Percentiles rank a stretch among this genome's conserved stretches.
Conservation (phyloP, 768 basidiomycete genomes). For the Phlegmacium glaucopus region DNA sequence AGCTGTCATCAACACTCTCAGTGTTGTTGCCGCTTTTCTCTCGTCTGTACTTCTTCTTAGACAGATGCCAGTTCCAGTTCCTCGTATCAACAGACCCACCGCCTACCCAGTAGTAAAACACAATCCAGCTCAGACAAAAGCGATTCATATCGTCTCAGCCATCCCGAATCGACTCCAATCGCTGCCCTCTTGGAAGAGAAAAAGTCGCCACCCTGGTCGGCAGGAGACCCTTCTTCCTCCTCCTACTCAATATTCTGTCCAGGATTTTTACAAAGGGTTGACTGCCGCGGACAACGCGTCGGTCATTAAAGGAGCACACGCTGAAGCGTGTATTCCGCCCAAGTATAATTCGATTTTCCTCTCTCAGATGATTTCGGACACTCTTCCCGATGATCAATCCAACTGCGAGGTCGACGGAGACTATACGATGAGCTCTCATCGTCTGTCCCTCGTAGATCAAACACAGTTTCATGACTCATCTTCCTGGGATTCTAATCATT, state of each 20-base stretch:
- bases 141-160: conserved; percentile 51
- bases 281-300: conserved; percentile 70
- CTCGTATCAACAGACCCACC: conserved; percentile 51
- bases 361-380: conserved; percentile 10
- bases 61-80: conserved; percentile 90
- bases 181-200: conserved; percentile 67
- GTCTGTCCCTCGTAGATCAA: conserved; percentile 29
- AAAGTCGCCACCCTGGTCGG: conserved; percentile 64
- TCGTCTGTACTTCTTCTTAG: conserved; percentile 31
- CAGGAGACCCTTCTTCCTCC: conserved; percentile 43
- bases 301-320: conserved; percentile 83
- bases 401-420: conserved; percentile 25
- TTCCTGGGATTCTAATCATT: conserved; percentile 25
- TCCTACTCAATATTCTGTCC: conserved; percentile 25
- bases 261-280: conserved; percentile 76
- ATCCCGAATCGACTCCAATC: conserved; percentile 64
- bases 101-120: conserved; percentile 68
- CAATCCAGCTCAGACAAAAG: conserved; percentile 41
- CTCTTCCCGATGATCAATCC: conserved; percentile 18
- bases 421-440: conserved; percentile 43
- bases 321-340: conserved; percentile 87
- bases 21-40: conserved; percentile 45
- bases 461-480: conserved; percentile 31
- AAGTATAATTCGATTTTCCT: conserved; percentile 30
- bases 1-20: conserved; percentile 35